These are phyloP conservation scores for Saturnispora sekii DNA, from an alignment of 805 yeast species.

Conservation along the genomic window DNA sequence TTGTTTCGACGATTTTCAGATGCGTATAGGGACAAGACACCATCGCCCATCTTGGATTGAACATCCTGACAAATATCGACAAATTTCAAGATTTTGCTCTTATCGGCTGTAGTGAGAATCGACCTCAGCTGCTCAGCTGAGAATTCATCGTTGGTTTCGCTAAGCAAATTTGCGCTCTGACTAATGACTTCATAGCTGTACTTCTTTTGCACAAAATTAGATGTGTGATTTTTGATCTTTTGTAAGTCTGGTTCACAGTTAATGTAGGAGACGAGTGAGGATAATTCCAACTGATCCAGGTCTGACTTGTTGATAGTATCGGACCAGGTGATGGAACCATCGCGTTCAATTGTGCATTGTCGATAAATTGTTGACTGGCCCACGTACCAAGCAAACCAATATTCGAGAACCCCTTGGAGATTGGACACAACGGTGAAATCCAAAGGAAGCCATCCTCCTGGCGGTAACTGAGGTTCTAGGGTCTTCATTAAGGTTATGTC, in stretches of 20 bases:
- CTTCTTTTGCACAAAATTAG: too few species aligned
- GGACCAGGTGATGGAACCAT: conserved; percentile 13
- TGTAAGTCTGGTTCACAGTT: too few species aligned
- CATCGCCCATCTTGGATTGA: conserved; percentile 32
- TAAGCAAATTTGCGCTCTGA: too few species aligned
- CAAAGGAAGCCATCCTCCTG: conserved; percentile 21
- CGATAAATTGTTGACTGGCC: conserved; percentile 17
- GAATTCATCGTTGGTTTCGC: too few species aligned
- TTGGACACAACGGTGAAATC: conserved; percentile 12
- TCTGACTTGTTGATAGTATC: conserved; percentile 6
- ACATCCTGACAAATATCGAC: conserved; percentile 67
- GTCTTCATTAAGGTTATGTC: conserved; percentile 7
- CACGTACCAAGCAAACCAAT: conserved; percentile 21
- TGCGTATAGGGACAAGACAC: conserved; percentile 12
- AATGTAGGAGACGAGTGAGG: too few species aligned
- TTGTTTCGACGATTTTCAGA: conserved; percentile 9
- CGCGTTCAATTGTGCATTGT: conserved; percentile 12
- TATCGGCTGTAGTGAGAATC: conserved; percentile 22
- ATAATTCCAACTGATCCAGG: conserved; percentile 6
- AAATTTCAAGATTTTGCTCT: conserved; percentile 57
- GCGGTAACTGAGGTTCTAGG: conserved; percentile 13
- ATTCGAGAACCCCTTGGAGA: conserved; percentile 2
- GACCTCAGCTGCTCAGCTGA: too few species aligned
- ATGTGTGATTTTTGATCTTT: too few species aligned
- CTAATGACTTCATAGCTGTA: too few species aligned